Evolutionary conservation across 2,329 filamentous ascomycete genomes (phyloP).

Genomic region (Ceratocystis variospora): DNA sequence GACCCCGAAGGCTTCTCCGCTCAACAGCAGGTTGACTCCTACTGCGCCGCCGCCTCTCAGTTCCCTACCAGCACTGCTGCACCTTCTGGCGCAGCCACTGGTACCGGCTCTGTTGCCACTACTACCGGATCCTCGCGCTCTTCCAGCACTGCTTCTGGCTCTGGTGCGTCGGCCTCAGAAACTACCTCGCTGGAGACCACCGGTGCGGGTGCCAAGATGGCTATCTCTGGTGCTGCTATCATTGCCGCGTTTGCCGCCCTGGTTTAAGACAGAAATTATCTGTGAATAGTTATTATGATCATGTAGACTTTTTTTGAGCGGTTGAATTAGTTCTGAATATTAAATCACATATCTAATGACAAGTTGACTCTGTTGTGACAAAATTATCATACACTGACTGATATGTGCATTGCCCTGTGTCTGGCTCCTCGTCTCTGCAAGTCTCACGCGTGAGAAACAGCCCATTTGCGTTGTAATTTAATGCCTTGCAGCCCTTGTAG

Average conservation of each 20-base stretch:
- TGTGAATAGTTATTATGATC: neutral
- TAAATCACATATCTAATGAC: slow-evolving; percentile 3
- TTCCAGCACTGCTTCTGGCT: slow-evolving; percentile 20
- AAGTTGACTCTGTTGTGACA: neutral
- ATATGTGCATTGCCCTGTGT: neutral
- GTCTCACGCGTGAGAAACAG: slow-evolving; percentile 15
- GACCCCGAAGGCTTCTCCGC: slow-evolving; percentile 29
- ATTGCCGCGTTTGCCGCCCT: slow-evolving; percentile 29
- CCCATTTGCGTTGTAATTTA: slow-evolving; percentile 19
- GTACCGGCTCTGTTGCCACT: slow-evolving; percentile 19
- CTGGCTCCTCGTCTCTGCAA: neutral
- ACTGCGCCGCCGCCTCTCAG: slow-evolving; percentile 35
- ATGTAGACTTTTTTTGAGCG: neutral
- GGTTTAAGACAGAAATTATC: slow-evolving; percentile 23
- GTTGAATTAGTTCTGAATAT: neutral
- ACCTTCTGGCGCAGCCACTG: slow-evolving; percentile 21
- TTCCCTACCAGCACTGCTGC: slow-evolving; percentile 27
- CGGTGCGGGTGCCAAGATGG: slow-evolving; percentile 26
- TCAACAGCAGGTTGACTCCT: slow-evolving; percentile 30
- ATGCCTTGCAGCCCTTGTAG: slow-evolving; percentile 12
- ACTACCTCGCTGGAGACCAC: slow-evolving; percentile 24
- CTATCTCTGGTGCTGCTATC: slow-evolving; percentile 28
- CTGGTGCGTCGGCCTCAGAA: slow-evolving; percentile 20
- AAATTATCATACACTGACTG: no score
- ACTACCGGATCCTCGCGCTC: slow-evolving; percentile 21